Conservation (phyloP, 441 rosid genomes). For the Bruguiera hainesii region DNA sequence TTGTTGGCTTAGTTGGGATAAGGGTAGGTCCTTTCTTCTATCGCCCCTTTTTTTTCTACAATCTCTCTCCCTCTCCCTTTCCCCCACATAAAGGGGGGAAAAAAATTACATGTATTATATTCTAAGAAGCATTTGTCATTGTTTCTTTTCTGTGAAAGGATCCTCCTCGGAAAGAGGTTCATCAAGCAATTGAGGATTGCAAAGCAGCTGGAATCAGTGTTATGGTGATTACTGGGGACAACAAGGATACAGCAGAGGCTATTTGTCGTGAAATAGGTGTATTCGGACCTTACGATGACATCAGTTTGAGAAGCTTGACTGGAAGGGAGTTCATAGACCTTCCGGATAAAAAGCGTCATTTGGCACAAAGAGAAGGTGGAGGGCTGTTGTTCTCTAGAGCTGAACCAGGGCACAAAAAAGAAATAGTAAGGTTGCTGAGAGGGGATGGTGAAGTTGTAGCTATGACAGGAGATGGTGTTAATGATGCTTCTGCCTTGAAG, state of each 20-base stretch:
- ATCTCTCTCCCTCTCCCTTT: not conserved
- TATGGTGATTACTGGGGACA: slow-evolving; percentile 97
- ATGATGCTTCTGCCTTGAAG: slow-evolving; percentile 92
- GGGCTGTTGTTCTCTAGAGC: slow-evolving; percentile 92
- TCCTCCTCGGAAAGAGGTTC: slow-evolving; percentile 97
- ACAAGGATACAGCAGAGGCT: slow-evolving; percentile 92
- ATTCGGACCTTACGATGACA: slow-evolving; percentile 63
- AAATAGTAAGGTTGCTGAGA: slow-evolving; percentile 90
- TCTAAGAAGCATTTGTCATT: not conserved
- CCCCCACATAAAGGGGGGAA: not conserved
- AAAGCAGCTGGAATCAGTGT: slow-evolving; percentile 93
- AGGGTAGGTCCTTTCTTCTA: slow-evolving; percentile 47
- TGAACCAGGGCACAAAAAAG: slow-evolving; percentile 96
- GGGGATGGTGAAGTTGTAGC: slow-evolving; percentile 97
- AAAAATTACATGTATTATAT: too few relatives aligned
- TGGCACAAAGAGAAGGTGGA: slow-evolving; percentile 50
- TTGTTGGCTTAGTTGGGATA: slow-evolving; percentile 79
- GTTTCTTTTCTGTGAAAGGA: slow-evolving; percentile 45
- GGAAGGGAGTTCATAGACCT: slow-evolving; percentile 77
- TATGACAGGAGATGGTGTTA: slow-evolving; percentile 97
- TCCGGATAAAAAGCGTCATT: slow-evolving; percentile 51
- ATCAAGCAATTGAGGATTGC: slow-evolving; percentile 90
- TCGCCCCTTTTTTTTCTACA: not conserved
- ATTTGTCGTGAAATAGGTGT: slow-evolving; percentile 93
- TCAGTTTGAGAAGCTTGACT: slow-evolving; percentile 64